Conservation (phyloP, 257 asterid genomes). For the Lycium ferocissimum region DNA sequence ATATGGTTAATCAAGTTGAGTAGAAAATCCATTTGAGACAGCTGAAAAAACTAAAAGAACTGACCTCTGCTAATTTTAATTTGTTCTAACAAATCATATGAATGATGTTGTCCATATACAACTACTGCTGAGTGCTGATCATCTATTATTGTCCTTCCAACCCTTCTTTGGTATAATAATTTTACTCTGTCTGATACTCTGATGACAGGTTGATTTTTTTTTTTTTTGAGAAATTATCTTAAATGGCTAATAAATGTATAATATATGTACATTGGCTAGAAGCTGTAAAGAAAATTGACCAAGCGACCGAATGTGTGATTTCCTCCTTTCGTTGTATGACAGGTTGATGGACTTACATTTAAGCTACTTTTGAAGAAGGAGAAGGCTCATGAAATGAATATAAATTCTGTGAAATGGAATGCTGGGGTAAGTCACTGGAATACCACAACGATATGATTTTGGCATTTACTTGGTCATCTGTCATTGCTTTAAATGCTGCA, state of each 20-base stretch:
- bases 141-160: background rate
- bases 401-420: constrained; percentile 86
- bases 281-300: too few relatives aligned
- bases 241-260: too few relatives aligned
- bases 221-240: too few relatives aligned
- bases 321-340: too few relatives aligned
- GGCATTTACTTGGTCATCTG: constrained; percentile 20
- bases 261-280: too few relatives aligned
- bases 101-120: constrained; percentile 7
- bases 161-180: background rate
- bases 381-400: constrained; percentile 92
- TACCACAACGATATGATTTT: background rate
- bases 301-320: too few relatives aligned
- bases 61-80: background rate
- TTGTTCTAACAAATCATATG: background rate
- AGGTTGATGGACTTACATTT: constrained; percentile 63
- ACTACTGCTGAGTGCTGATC: background rate
- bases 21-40: background rate
- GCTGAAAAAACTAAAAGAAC: background rate
- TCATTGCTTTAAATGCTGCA: background rate
- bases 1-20: background rate
- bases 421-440: constrained; percentile 56
- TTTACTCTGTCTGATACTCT: background rate
- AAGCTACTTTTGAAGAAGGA: constrained; percentile 73
- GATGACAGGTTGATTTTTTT: constrained; percentile 18